These are phyloP conservation scores for Tolypocladium inflatum DNA, from an alignment of 2,329 filamentous ascomycete genomes.

Conservation along the genomic window DNA sequence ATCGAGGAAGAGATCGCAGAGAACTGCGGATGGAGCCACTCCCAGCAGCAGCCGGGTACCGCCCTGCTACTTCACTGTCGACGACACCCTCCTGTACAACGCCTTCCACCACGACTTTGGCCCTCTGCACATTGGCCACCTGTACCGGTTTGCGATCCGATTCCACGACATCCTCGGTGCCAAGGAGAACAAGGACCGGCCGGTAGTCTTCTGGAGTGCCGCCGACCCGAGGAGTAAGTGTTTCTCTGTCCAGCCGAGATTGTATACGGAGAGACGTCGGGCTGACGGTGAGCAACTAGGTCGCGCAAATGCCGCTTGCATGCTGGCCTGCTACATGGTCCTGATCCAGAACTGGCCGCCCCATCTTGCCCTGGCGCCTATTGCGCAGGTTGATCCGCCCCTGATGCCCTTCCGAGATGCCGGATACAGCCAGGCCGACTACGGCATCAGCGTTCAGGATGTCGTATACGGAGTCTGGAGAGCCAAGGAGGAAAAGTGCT, in stretches of 20 bases:
- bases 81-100: slow-evolving; percentile 90
- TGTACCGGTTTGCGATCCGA: slow-evolving; percentile 92
- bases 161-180: slow-evolving; percentile 93
- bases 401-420: slow-evolving; percentile 98
- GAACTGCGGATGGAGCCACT: slow-evolving; percentile 49
- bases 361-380: slow-evolving; percentile 87
- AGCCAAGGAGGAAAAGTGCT: slow-evolving; percentile 91
- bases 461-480: slow-evolving; percentile 98
- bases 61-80: slow-evolving; percentile 92
- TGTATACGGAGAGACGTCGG: not conserved
- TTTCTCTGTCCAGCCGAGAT: not conserved
- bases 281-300: slow-evolving; percentile 33
- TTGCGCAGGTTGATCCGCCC: slow-evolving; percentile 92
- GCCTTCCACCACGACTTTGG: slow-evolving; percentile 98
- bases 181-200: slow-evolving; percentile 78
- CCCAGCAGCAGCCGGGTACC: slow-evolving; percentile 28
- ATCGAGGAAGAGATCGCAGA: slow-evolving; percentile 34
- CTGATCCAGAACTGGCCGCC: slow-evolving; percentile 96
- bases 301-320: slow-evolving; percentile 86
- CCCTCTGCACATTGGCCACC: slow-evolving; percentile 90
- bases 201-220: slow-evolving; percentile 93
- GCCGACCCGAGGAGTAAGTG: slow-evolving; percentile 79
- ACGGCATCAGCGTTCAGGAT: slow-evolving; percentile 90
- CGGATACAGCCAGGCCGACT: slow-evolving; percentile 97
- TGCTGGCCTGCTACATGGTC: slow-evolving; percentile 98